Evolutionary conservation across 345 rosid genomes (phyloP), one percentile per base, ranked within the genome.

Genomic region (Turnera subulata): DNA sequence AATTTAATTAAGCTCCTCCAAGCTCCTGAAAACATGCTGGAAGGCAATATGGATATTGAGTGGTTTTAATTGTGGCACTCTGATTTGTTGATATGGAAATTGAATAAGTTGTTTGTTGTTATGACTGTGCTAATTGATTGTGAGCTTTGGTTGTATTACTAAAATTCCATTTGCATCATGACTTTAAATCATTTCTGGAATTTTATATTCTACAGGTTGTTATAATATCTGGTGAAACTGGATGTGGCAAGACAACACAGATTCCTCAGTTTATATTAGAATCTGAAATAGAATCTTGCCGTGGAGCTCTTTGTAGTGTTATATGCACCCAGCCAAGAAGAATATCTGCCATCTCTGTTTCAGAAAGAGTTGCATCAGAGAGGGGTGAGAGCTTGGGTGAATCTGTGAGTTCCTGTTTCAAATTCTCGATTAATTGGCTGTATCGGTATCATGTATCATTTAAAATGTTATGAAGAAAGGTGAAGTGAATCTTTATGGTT

Each of bases 191-290:
- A 61, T 32, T 32, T 29, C 37, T 52, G 22, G 22, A 57, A 23
- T 38, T 50, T 63, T 48, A 9, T 53, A 23, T 67, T 75, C 56
- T 67, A 57, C 83, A 88, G 98, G 89, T 88, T 61, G 78, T 86
- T 63, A 80, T 91, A 51, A 65, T 91, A 70, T 91, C 95, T 51
- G 98, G 96, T 47, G 92, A 88, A 84, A 91, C 98, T 75, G 98
- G 98, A 47, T 91, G 98, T 61, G 98, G 96, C 68, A 91, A 91
- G 82, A 91, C 98, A 58, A 91, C 96, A n/a, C 96, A 91, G 58
- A 75, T 91, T 76, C 98, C 98, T 58, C 98, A 91, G 71, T 91
- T 78, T 67, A 80, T 91, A 53, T 73, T 91, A 67, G 98, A 91
- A 75, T 78, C 95, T 37, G 83, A 86, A 76, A 73, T 84, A 63